A percentile compares a stretch with the other conserved stretches of the same genome.
Conservation (phyloP, 2,329 filamentous ascomycete species). For the Thielaviopsis musarum region DNA sequence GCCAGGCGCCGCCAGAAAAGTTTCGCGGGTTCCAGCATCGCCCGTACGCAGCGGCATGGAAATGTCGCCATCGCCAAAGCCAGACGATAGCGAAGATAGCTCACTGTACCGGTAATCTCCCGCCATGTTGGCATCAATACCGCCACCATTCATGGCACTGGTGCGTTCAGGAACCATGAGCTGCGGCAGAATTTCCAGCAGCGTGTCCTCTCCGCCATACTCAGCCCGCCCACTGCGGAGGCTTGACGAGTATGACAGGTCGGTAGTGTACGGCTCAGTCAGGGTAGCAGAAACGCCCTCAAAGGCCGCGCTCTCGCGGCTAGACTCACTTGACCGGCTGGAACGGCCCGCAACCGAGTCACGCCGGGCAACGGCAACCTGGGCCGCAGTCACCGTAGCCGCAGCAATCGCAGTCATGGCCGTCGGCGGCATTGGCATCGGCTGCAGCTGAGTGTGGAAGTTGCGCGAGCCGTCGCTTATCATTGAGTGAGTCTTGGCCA, state of each 20-base stretch:
- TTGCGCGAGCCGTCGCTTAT: neutral
- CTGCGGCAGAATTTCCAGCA: neutral
- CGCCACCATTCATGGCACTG: neutral
- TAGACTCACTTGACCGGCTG: neutral
- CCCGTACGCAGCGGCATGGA: conserved; percentile 23
- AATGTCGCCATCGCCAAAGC: conserved; percentile 46
- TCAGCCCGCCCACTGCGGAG: conserved; percentile 4
- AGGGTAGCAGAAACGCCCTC: neutral
- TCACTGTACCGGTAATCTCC: conserved; percentile 10
- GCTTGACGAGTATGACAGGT: conserved; percentile 5
- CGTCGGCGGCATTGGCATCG: neutral
- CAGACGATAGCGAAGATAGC: conserved; percentile 45
- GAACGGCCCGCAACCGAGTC: neutral
- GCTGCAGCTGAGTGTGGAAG: conserved; percentile 1
- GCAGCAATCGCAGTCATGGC: neutral
- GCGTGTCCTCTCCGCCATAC: conserved; percentile 10
- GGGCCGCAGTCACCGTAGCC: neutral
- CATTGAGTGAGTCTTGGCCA: neutral
- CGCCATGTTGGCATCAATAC: neutral
- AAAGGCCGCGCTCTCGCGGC: neutral
- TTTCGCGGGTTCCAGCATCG: conserved; percentile 11
- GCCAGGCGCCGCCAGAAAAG: neutral
- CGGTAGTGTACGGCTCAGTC: conserved; percentile 5
- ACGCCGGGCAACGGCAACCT: neutral
- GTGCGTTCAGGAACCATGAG: neutral